Base-by-base conservation (phyloP, 495 filamentous ascomycete species). In the Aspergillus haitiensis region DNA sequence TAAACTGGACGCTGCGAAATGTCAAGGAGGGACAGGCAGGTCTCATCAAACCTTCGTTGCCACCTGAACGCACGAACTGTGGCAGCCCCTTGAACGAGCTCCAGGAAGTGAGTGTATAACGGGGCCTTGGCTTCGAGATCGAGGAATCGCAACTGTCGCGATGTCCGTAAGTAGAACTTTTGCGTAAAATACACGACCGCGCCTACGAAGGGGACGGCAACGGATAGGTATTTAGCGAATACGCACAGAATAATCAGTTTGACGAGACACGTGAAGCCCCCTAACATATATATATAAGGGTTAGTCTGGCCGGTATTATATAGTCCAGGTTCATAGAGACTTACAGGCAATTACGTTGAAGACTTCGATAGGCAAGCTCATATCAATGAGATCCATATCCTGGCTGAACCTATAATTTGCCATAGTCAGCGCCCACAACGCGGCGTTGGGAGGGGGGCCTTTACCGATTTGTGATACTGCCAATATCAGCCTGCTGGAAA, bases 61-160 rank as follows among this genome's bases (percentile, higher is more conserved):
- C 88, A 89, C 51, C 81, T 82, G 65, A 87, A 92, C 1, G 86
- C 84, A 10, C 89, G 84, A 56, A 94, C 89, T 11, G 85, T 91
- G 32, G 82, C 69, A 0, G 90, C 79, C 12, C 90, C 90, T 0
- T 79, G 78, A 5, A 91, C 74, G 0, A 82, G 79, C 10, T 86
- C 85, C 0, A 82, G 77, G 61, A 93, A 91, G 45, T 86, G 83
- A 51, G 90, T 86, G 65, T 89, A 92, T 0, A 93, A 81, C 0
- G 88, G 88, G 7, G 74, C 70, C 60, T 82, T 82, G 8, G 75
- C 67, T 60, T 86, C 80, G 6, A 84, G 77, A 55, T 86, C 84
- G 2, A 88, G 65, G 0, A 86, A 61, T 16, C 84, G 78, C 3
- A 88, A 54, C 59, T 87, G 85, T 6, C 81, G 78, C 31, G 70